Conservation (phyloP, 2,329 filamentous ascomycete genomes). For the Pezicula rhizophila region DNA sequence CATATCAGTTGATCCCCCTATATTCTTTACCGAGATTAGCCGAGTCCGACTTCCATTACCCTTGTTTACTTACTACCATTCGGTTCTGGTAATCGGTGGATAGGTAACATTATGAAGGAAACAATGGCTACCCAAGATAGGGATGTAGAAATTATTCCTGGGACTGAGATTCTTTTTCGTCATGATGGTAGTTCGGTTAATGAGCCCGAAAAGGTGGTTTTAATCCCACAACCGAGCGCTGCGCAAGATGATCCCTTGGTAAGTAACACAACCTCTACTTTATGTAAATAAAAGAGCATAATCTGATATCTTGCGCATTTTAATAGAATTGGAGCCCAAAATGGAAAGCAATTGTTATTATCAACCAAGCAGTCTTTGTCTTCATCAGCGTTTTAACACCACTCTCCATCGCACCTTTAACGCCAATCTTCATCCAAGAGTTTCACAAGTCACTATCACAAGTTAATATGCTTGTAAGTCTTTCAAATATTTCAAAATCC, state of each 20-base stretch:
- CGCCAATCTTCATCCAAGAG: slow-evolving; percentile 29
- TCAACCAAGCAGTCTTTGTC: slow-evolving; percentile 29
- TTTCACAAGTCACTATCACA: slow-evolving; percentile 28
- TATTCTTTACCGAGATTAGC: too few species aligned
- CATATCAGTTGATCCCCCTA: too few species aligned
- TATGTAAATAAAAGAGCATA: background rate
- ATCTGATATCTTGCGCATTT: background rate
- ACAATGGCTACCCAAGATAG: background rate
- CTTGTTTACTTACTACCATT: too few species aligned
- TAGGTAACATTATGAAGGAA: background rate
- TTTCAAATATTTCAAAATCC: background rate
- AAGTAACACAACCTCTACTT: background rate
- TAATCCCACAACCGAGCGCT: slow-evolving; percentile 10
- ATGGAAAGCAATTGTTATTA: slow-evolving; percentile 28
- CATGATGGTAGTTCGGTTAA: background rate
- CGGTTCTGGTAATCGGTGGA: too few species aligned
- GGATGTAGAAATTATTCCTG: slow-evolving; percentile 10
- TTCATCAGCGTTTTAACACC: slow-evolving; percentile 31
- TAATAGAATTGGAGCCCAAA: slow-evolving; percentile 27
- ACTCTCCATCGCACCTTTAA: slow-evolving; percentile 30
- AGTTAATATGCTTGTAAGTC: slow-evolving; percentile 28
- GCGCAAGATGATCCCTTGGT: slow-evolving; percentile 9
- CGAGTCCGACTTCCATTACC: too few species aligned
- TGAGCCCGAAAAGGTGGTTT: slow-evolving; percentile 1
- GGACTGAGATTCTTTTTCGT: slow-evolving; percentile 10